Evolutionary conservation across 495 filamentous ascomycete genomes (phyloP).

Genomic region (Daldinia caldariorum): DNA sequence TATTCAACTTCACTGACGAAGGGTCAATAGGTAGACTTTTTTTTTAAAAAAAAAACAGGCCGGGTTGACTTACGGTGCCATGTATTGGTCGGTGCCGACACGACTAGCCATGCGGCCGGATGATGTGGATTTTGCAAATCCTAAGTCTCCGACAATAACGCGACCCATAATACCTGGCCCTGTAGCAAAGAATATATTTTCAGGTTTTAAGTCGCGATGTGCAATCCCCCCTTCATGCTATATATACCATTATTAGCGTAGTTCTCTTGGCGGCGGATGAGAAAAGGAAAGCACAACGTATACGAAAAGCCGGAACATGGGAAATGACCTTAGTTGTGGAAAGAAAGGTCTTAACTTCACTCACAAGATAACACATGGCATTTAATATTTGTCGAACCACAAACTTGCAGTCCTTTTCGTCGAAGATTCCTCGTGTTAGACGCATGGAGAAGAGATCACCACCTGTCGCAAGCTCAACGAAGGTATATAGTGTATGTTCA

Average conservation of each 20-base stretch:
- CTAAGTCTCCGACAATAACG: constrained; percentile 80
- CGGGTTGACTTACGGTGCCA: constrained; percentile 71
- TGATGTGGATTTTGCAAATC: constrained; percentile 61
- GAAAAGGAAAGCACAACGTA: neutral
- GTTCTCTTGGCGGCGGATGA: neutral
- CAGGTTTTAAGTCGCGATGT: constrained; percentile 94
- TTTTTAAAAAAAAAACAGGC: too few species aligned
- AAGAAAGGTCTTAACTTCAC: neutral
- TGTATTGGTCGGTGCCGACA: constrained; percentile 72
- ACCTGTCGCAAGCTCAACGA: constrained; percentile 72
- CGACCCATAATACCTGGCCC: constrained; percentile 62
- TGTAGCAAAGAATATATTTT: constrained; percentile 85
- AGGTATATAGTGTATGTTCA: constrained; percentile 59
- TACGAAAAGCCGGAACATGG: too few species aligned
- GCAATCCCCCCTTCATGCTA: constrained; percentile 78
- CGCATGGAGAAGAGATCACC: constrained; percentile 68
- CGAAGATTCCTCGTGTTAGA: constrained; percentile 58
- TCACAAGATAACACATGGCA: constrained; percentile 75
- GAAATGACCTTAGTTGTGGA: too few species aligned
- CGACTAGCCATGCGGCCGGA: constrained; percentile 66
- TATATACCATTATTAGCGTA: neutral
- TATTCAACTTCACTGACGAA: constrained; percentile 40
- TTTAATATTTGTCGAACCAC: constrained; percentile 84
- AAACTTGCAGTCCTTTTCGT: constrained; percentile 78
- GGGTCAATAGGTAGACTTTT: neutral